Conservation (phyloP, 345 rosid species). For the Cardiospermum halicacabum region DNA sequence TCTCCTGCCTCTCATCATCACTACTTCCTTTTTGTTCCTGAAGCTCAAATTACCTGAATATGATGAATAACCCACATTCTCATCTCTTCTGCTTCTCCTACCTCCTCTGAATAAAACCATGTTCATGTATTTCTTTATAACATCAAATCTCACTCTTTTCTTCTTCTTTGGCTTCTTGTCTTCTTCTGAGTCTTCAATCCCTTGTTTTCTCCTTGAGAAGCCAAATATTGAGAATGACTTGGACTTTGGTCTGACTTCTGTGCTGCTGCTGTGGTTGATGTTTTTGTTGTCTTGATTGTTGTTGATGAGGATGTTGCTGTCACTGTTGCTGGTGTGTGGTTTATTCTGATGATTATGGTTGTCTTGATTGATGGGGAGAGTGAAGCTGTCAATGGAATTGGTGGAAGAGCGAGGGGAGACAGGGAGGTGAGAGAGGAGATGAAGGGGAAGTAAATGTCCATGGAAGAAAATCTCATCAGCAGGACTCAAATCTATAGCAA, state of each 20-base stretch:
- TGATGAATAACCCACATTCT: no score
- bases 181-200: conserved; percentile 34
- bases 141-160: conserved; percentile 56
- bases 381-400: conserved; percentile 61
- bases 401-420: conserved; percentile 73
- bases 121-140: conserved; percentile 50
- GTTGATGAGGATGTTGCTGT: conserved; percentile 5
- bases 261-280: conserved; percentile 16
- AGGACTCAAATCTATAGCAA: conserved; percentile 81
- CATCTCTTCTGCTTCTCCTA: conserved; percentile 39
- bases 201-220: conserved; percentile 47
- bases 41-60: conserved; percentile 42
- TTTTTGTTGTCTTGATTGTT: neutral
- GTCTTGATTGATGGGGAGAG: conserved; percentile 46
- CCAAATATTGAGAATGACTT: conserved; percentile 77
- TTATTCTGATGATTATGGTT: conserved; percentile 6
- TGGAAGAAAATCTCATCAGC: conserved; percentile 98
- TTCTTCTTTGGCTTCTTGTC: conserved; percentile 43
- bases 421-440: conserved; percentile 76
- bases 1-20: conserved; percentile 39
- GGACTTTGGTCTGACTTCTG: conserved; percentile 35
- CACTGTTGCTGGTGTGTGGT: neutral
- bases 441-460: conserved; percentile 96
- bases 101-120: conserved; percentile 51
- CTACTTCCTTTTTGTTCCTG: conserved; percentile 37